phyloP scores from a whole-genome alignment of 1,284 basidiomycete species.

The Bjerkandera adusta region DNA sequence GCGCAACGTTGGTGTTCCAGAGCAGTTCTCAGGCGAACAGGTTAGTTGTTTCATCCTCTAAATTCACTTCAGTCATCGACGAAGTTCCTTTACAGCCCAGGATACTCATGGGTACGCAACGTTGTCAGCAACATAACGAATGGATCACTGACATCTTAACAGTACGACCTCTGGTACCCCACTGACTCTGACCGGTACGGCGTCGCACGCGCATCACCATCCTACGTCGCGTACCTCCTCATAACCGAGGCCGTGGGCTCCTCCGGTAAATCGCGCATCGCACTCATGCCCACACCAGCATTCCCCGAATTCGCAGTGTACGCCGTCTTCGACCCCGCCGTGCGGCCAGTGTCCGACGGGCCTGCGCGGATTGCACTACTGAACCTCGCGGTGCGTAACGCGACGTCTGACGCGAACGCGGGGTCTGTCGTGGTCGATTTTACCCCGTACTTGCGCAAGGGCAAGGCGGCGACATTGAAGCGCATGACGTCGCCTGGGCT shows the following conservation, averaged over 20 bases:
- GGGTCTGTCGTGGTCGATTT: slow-evolving; percentile 26
- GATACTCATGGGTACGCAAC: slow-evolving; percentile 33
- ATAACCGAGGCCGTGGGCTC: slow-evolving; percentile 34
- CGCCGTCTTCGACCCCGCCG: slow-evolving; percentile 31
- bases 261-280: slow-evolving; percentile 26
- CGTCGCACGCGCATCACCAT: slow-evolving; percentile 31
- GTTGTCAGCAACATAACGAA: too few species aligned
- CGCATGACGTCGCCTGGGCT: slow-evolving; percentile 31
- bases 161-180: slow-evolving; percentile 39
- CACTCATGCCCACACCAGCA: slow-evolving; percentile 22
- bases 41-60: slow-evolving; percentile 14
- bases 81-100: slow-evolving; percentile 21
- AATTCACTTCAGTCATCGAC: neutral
- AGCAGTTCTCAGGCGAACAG: slow-evolving; percentile 33
- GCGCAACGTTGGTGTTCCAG: slow-evolving; percentile 35
- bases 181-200: slow-evolving; percentile 31
- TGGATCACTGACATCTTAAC: slow-evolving; percentile 7
- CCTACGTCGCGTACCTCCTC: slow-evolving; percentile 35
- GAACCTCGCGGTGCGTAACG: slow-evolving; percentile 31
- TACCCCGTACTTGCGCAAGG: slow-evolving; percentile 18
- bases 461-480: slow-evolving; percentile 23
- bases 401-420: slow-evolving; percentile 16
- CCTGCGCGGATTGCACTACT: slow-evolving; percentile 29
- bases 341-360: slow-evolving; percentile 17
- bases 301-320: slow-evolving; percentile 30